Evolutionary conservation across 352 stramenopile species (phyloP).

Genomic region (Pythium phragmiticola): DNA sequence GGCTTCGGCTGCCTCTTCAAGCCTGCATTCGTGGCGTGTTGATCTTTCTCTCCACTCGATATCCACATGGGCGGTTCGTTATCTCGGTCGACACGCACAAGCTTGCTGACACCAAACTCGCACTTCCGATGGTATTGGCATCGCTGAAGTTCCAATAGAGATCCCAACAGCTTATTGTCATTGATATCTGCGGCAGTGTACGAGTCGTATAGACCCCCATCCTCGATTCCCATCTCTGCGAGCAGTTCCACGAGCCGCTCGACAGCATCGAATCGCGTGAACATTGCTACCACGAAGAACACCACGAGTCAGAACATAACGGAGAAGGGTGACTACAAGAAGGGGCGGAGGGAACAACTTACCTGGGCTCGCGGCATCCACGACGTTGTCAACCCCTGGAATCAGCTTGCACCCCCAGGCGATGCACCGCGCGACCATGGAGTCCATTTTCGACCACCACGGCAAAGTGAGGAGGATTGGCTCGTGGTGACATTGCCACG

Average conservation of each 20-base stretch:
- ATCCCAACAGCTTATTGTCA: background rate
- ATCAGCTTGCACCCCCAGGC: background rate
- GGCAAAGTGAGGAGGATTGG: background rate
- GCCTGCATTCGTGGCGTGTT: too few species aligned
- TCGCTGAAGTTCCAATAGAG: background rate
- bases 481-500: constrained; percentile 3
- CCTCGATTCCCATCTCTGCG: background rate
- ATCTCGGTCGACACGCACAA: background rate
- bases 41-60: background rate
- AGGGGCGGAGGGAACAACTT: background rate
- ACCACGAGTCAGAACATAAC: background rate
- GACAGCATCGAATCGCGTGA: background rate
- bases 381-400: background rate
- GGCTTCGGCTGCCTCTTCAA: background rate
- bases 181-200: background rate
- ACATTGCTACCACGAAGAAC: background rate
- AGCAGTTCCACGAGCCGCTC: background rate
- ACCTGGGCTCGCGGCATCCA: background rate
- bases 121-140: background rate
- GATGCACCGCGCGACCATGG: background rate
- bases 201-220: background rate
- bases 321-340: background rate
- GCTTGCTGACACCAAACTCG: background rate
- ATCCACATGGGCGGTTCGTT: background rate
- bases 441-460: background rate